Base-by-base conservation (phyloP, 192 early-diverging fungal genomes). In the Radiomyces spectabilis region DNA sequence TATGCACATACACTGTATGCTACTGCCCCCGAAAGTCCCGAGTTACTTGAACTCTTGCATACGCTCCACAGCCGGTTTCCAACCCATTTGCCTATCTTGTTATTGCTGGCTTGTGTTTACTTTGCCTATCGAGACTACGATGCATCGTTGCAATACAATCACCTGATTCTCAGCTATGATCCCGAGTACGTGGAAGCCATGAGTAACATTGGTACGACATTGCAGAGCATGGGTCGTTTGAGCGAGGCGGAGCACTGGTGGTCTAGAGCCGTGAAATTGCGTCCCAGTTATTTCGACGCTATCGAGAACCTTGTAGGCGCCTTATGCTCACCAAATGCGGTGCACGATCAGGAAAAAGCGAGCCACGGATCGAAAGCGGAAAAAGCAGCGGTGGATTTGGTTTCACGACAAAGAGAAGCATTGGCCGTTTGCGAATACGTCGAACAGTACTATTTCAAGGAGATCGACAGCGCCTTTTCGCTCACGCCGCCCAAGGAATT, bases 251-350 rank as follows among this genome's bases (percentile, higher is more conserved):
- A 95, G 59, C 65, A 66, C 41, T 92, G 83, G 78, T 95, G 91
- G 81, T 87, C 85, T 69, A 72, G 71, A 13, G 92, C 92, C 0
- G 89, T 95, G 45, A 62, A 76, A 53, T 75, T 92, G 52, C 70
- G 92, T 12, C 92, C 92, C 0, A 86, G 87, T 7, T 95, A 95
- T 69, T 95, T 89, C 89, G 92, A 95, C 53, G 92, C 89, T 4
- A 85, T 85, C 21, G 87, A 92, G 60, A 93, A 93, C 55, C 73
- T 95, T 30, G 83, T 93, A 29, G 86, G 87, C 15, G 80, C 91
- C 22, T 66, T 93, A 34, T 90, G 87, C 69, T 62, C 78, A 18
- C 59, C 58, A 21, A 61, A 66, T 12, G 24, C 34, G 2, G 16
- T 15, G 3, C 33, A 50, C 24, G 19, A 10, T 16, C 7, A 57